Conservation (phyloP, 371 early-diverging fungal genomes). For the Lichtheimia ramosa region DNA sequence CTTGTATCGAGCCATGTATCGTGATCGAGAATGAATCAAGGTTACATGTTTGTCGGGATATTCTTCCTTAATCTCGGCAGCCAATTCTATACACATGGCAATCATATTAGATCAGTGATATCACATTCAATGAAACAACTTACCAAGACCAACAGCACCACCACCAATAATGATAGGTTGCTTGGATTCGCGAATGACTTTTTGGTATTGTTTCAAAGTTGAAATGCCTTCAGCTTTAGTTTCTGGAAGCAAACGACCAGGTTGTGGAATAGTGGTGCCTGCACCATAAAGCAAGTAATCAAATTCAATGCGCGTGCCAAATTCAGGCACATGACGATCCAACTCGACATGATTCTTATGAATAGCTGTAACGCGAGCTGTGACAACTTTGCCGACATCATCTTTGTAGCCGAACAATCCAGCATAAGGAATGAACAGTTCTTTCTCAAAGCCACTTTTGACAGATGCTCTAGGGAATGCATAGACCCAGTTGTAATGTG, state of each 20-base stretch:
- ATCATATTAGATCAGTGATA: conserved; percentile 13
- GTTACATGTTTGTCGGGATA: conserved; percentile 65
- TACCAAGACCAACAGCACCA: conserved; percentile 68
- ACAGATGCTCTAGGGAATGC: conserved; percentile 66
- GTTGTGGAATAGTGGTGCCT: conserved; percentile 54
- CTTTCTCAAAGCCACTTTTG: conserved; percentile 58
- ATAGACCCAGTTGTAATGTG: conserved; percentile 64
- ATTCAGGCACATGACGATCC: conserved; percentile 53
- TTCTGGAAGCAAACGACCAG: conserved; percentile 42
- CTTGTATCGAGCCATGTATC: conserved; percentile 57
- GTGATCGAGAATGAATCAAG: conserved; percentile 59
- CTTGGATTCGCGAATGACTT: conserved; percentile 45
- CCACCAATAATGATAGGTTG: conserved; percentile 63
- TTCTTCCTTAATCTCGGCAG: conserved; percentile 67
- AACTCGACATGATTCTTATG: conserved; percentile 51
- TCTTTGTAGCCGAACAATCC: conserved; percentile 46
- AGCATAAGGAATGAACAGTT: conserved; percentile 60
- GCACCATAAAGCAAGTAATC: conserved; percentile 60
- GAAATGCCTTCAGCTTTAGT: conserved; percentile 49
- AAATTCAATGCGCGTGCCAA: conserved; percentile 49
- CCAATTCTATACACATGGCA: conserved; percentile 46
- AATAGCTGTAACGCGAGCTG: conserved; percentile 49
- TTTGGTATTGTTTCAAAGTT: conserved; percentile 43
- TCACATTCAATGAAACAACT: neutral
- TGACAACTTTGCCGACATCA: conserved; percentile 49